Evolutionary conservation across 371 early-diverging fungal species (phyloP), one percentile per base, ranked within the genome.

Genomic region (Actinomortierella ambigua): DNA sequence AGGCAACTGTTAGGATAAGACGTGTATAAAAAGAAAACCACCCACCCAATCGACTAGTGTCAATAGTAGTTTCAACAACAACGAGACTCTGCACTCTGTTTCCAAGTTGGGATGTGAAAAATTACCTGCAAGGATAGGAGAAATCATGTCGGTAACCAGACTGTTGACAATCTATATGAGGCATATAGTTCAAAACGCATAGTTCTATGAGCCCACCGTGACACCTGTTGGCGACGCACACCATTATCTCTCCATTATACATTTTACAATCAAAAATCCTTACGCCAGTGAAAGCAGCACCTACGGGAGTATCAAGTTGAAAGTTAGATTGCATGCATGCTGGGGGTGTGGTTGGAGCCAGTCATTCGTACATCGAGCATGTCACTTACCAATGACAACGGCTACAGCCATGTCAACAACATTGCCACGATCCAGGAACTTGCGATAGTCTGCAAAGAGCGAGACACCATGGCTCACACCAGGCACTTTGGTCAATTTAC

Each of bases 341-440:
- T 34, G 34, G 34, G 11, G 11, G 11, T 34, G 11, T 11, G 11
- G 11, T 6, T 34, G 11, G 11, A 34, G 34, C n/a, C n/a, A n/a
- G n/a, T n/a, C n/a, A n/a, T n/a, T n/a, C n/a, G 11, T 34, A 11
- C 34, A 34, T 34, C 34, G 11, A 34, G 34, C 34, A 34, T 11
- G n/a, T 6, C 14, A 11, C 46, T 77, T 76, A 70, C 86, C 86
- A 50, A 85, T 81, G 28, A 85, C 79, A 28, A 85, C 61, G 53
- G 79, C 83, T 15, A 83, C 75, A 20, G 84, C 81, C 15, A 84
- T 55, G 46, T 84, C 82, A 46, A 82, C 53, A 11, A 83, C 82
- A 59, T 79, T 80, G 55, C 83, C 82, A 18, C 81, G 66, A 46
- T 67, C 65, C 46, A 82, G 50, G 56, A 83, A 84, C 40, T 69